Evolutionary conservation across 192 early-diverging fungal genomes (phyloP).

Genomic region (Powellomyces hirtus): DNA sequence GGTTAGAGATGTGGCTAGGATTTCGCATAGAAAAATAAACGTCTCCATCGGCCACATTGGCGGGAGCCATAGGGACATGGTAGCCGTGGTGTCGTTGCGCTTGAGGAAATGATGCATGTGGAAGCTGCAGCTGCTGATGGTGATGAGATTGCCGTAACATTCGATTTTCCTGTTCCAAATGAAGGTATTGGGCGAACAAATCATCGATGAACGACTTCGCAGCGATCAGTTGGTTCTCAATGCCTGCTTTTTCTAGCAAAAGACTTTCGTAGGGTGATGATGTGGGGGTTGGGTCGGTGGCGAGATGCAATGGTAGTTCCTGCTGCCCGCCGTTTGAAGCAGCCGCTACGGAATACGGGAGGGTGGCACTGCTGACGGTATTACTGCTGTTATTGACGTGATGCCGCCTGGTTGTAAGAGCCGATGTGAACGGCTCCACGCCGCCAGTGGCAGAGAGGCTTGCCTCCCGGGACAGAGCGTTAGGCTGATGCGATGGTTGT

Average conservation of each 20-base stretch:
- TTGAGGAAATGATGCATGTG: background rate
- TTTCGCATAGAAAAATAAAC: no score
- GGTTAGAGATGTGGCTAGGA: no score
- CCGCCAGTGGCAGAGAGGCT: background rate
- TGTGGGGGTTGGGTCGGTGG: background rate
- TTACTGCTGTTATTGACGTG: background rate
- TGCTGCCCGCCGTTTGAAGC: background rate
- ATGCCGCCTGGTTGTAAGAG: background rate
- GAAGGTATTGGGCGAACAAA: background rate
- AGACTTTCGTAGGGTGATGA: background rate
- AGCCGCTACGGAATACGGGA: background rate
- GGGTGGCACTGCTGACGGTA: background rate
- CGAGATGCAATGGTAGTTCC: background rate
- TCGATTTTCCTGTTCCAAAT: conserved; percentile 17
- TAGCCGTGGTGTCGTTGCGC: conserved; percentile 8
- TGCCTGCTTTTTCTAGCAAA: conserved; percentile 1
- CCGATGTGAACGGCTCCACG: background rate
- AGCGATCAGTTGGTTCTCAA: conserved; percentile 20
- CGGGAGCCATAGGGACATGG: background rate
- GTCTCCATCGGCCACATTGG: no score
- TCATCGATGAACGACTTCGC: conserved; percentile 17
- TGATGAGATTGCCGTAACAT: conserved; percentile 14
- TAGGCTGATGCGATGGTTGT: conserved; percentile 1
- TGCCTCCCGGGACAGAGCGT: background rate
- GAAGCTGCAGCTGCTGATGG: background rate